Base-by-base conservation (phyloP, 2,329 filamentous ascomycete genomes). In the Fusarium siculi region DNA sequence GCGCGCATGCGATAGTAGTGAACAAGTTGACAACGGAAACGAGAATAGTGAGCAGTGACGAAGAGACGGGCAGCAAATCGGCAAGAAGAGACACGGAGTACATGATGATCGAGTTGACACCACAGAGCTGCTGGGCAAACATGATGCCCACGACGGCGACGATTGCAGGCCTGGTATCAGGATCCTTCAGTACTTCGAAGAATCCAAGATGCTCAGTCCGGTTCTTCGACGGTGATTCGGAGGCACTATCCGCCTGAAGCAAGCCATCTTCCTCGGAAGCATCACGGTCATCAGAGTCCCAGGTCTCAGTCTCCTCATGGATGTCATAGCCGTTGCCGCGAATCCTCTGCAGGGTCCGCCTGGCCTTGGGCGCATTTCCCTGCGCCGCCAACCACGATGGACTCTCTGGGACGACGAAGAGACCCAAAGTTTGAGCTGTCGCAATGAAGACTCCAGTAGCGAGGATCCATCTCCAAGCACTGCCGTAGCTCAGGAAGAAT, bases 81-180 rank as follows among this genome's bases (percentile, higher is more conserved):
- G 93, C 90, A 19, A 99, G 88, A 2, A 99, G 90, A 2, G 93
- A 95, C 10, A 98, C 96, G 5, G 95, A 97, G 82, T 99, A 99
- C 95, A 99, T 98, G 83, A 98, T 93, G 79, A 98, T 96, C 66
- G 93, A 96, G 87, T 99, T 98, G 84, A 98, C 96, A 52, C 94
- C 96, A 66, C 93, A 96, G 42, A 98, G 87, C 81, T 99, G 96
- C 81, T 98, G 96, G 2, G 93, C 92, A 66, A 95, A 87, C 95
- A 98, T 98, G 75, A 97, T 92, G 2, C 94, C 95, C 18, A 97
- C 88, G 7, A 97, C 93, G 9, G 95, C 94, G 67, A 96, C 87
- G 60, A 97, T 91, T 58, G 93, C 93, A 0, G 90, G 91, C 7
- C 92, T 89, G 77, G 93, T 93, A 14, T 89, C 84, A 0, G 91